Evolutionary conservation across 495 filamentous ascomycete species (phyloP).

Genomic region (Letharia columbiana): DNA sequence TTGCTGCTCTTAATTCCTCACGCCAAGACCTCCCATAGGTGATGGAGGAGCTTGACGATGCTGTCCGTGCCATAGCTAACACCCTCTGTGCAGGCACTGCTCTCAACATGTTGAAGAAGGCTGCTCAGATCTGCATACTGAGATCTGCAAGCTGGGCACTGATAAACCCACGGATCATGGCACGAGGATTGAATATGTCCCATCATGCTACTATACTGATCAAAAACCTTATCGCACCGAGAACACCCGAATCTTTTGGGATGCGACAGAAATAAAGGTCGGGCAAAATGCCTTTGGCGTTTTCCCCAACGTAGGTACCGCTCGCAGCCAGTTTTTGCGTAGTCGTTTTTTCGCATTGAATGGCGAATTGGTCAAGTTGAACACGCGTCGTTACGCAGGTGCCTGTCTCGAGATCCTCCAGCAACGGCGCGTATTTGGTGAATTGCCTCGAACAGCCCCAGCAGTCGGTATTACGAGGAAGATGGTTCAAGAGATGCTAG

Average conservation of each 20-base stretch:
- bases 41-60: background rate
- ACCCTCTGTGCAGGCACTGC: background rate
- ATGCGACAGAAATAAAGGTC: background rate
- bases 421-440: constrained; percentile 19
- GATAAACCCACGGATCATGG: background rate
- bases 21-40: background rate
- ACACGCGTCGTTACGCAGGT: constrained; percentile 13
- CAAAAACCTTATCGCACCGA: background rate
- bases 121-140: background rate
- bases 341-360: background rate
- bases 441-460: constrained; percentile 22
- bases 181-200: background rate
- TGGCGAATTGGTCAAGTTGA: background rate
- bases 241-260: background rate
- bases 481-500: constrained; percentile 21
- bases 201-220: background rate
- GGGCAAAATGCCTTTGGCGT: background rate
- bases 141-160: background rate
- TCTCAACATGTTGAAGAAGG: background rate
- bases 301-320: background rate
- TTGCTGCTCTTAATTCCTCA: too few species aligned
- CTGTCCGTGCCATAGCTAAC: constrained; percentile 6
- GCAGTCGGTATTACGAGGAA: constrained; percentile 18
- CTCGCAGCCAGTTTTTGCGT: background rate
- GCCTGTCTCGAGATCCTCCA: constrained; percentile 24